phyloP scores from a whole-genome alignment of 1,139 yeast species.

The Candida sp. region DNA sequence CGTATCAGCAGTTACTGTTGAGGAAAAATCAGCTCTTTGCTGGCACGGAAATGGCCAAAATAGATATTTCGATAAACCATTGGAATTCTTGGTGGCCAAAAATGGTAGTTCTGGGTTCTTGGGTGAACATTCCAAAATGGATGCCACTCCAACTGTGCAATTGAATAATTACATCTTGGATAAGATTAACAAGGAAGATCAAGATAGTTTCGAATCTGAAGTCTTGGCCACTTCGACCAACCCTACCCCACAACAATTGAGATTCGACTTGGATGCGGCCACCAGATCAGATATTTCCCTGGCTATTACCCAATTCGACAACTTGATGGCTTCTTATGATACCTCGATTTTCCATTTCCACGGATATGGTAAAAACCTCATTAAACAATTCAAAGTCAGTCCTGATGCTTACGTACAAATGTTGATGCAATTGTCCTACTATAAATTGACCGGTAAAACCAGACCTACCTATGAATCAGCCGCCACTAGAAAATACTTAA shows the following conservation, averaged over 20 bases:
- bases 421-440: constrained; percentile 74
- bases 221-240: constrained; percentile 15
- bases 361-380: constrained; percentile 69
- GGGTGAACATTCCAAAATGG: constrained; percentile 98
- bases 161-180: constrained; percentile 74
- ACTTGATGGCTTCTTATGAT: constrained; percentile 52
- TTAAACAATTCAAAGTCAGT: constrained; percentile 65
- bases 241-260: constrained; percentile 18
- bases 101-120: constrained; percentile 90
- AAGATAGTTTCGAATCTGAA: constrained; percentile 27
- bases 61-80: constrained; percentile 90
- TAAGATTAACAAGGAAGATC: constrained; percentile 42
- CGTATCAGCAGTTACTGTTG: constrained; percentile 69
- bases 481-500: constrained; percentile 83
- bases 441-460: constrained; percentile 73
- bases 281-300: constrained; percentile 49
- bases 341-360: constrained; percentile 67
- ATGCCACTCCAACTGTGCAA: constrained; percentile 93
- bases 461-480: constrained; percentile 97
- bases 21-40: constrained; percentile 79
- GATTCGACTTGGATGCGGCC: constrained; percentile 50
- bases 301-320: constrained; percentile 56
- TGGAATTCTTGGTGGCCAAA: constrained; percentile 77
- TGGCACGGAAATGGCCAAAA: constrained; percentile 97
- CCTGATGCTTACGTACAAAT: constrained; percentile 81